Base-by-base conservation (phyloP, 2,329 filamentous ascomycete genomes). In the Helotiales sp. region DNA sequence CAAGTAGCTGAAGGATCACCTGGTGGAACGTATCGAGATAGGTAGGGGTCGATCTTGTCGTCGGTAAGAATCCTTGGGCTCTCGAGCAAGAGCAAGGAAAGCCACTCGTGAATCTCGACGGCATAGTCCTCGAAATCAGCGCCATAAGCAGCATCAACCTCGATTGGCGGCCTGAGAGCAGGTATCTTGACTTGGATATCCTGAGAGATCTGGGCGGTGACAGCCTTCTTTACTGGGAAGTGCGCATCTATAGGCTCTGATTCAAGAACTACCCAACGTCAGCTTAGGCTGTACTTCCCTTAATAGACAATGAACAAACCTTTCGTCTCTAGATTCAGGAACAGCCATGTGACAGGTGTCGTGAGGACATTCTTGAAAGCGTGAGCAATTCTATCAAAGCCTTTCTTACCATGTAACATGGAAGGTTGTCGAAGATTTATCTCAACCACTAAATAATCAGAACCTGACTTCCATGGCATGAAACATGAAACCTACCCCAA, bases 331-430 rank as follows among this genome's bases (percentile, higher is more conserved):
- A 86, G 71, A 66, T 92, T 88, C 67, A 81, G 87, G 66, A 95
- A 93, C 0, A 98, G 75, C 92, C 93, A 97, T 1, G 83, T 83
- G 22, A 87, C 68, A 1, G 87, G 84, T 44, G 79, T 74, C 49
- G 81, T 83, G 22, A 97, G 77, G 22, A 91, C 90, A 62, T 91
- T 90, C 66, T 88, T 87, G 71, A 70, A 70, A 15, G 69, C 67
- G 40, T 70, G 66, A 10, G 65, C 61, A 52, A 70, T 69, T 30
- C 67, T 66, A 48, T 67, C 66, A 34, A 70, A 70, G 0, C 67
- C 67, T 33, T 68, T 70, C 52, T 69, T 70, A 25, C 69, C 69
- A 63, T 68, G 87, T 7, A 91, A 72, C 90, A 96, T 96, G 0
- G 86, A 86, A 0, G 86, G 82, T 5, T 81, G 77, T 17, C 87